These are phyloP conservation scores for Mangifera indica DNA, from an alignment of 345 rosid genomes.

Conservation along the genomic window DNA sequence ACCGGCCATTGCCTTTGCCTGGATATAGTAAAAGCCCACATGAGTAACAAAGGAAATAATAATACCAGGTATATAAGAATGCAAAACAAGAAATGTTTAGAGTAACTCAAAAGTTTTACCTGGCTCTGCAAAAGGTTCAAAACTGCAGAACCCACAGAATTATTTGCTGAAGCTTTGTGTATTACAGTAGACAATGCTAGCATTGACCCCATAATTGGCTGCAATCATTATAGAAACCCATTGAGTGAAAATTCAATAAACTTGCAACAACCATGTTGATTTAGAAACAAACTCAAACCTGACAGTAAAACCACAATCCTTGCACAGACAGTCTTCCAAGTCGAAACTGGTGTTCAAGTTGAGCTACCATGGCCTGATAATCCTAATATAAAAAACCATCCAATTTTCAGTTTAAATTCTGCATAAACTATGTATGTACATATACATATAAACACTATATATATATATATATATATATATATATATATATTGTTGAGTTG, in stretches of 20 bases:
- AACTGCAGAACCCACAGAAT: conserved; percentile 80
- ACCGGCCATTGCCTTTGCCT: conserved; percentile 98
- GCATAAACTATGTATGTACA: background rate
- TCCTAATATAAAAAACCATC: conserved; percentile 50
- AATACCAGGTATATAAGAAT: background rate
- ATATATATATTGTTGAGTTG: conserved; percentile 17
- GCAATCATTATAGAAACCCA: conserved; percentile 25
- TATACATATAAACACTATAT: conserved; percentile 14
- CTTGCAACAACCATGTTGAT: conserved; percentile 6
- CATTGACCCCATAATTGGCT: conserved; percentile 96
- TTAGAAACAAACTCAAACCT: conserved; percentile 48
- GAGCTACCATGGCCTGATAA: conserved; percentile 92
- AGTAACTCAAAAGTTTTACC: conserved; percentile 37
- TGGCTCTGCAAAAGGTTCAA: conserved; percentile 95
- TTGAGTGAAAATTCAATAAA: conserved; percentile 13
- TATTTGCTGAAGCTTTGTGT: conserved; percentile 73
- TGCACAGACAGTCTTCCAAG: conserved; percentile 94
- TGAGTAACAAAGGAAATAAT: conserved; percentile 22
- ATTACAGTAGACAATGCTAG: conserved; percentile 75
- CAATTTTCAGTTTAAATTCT: too few species aligned
- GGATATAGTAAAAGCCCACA: conserved; percentile 30
- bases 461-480: conserved; percentile 18
- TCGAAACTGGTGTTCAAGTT: conserved; percentile 96
- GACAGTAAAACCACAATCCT: conserved; percentile 99
- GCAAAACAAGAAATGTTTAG: background rate